Evolutionary conservation across 177 flowering plant species (phyloP).

Genomic region (Vitis hybrid): DNA sequence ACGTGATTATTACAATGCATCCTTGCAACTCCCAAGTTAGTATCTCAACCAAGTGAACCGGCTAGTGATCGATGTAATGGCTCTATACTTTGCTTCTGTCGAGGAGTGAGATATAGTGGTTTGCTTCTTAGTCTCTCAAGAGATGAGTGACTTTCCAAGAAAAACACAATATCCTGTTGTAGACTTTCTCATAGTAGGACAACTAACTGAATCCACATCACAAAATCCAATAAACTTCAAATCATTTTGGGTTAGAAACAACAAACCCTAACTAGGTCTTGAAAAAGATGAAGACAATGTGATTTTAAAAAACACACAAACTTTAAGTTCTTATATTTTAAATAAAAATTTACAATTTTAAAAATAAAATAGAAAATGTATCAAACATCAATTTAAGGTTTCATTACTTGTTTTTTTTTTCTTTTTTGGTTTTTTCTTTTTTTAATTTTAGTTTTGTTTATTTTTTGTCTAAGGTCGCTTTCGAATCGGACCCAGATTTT

Average conservation of each 20-base stretch:
- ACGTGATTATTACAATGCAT: background rate
- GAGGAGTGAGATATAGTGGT: background rate
- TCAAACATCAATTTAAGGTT: too few species aligned
- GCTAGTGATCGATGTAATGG: background rate
- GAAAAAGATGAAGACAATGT: background rate
- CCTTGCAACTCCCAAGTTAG: rapidly evolving
- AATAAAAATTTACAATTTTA: too few species aligned
- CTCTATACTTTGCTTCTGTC: background rate
- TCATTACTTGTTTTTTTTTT: too few species aligned
- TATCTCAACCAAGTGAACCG: background rate
- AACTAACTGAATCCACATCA: background rate
- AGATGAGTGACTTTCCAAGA: background rate
- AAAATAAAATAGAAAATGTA: too few species aligned
- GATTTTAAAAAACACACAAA: background rate
- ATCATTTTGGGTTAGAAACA: background rate
- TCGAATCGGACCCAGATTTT: too few species aligned
- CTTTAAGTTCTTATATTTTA: background rate
- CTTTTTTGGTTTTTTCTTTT: too few species aligned
- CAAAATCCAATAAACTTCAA: background rate
- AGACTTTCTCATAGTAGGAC: background rate
- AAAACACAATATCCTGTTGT: background rate
- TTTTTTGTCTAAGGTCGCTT: too few species aligned
- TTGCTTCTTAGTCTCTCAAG: too few species aligned
- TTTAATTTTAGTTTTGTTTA: too few species aligned
- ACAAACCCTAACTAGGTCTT: background rate